phyloP scores from a whole-genome alignment of 129 eudicot species.

The Helichrysum umbraculigerum region DNA sequence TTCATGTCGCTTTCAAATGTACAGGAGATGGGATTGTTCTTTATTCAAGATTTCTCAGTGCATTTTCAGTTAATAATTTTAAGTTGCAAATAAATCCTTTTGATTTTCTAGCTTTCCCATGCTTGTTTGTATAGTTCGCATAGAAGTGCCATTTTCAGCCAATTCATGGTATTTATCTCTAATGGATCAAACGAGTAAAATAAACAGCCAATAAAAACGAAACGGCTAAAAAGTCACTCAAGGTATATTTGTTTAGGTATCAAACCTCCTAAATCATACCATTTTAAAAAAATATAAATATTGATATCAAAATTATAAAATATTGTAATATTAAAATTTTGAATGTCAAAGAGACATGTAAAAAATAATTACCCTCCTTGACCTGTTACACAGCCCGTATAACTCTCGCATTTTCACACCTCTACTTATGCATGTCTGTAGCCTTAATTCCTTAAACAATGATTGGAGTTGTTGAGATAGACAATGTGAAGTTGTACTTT shows the following conservation, averaged over 20 bases:
- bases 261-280: neutral
- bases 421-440: neutral
- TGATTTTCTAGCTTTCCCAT: slow-evolving; percentile 10
- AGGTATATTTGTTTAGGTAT: neutral
- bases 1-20: slow-evolving; percentile 3
- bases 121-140: neutral
- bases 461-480: neutral
- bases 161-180: neutral
- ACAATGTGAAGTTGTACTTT: neutral
- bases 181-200: neutral
- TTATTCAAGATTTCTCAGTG: neutral
- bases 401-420: neutral
- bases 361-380: neutral
- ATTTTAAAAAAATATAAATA: too few species aligned
- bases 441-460: neutral
- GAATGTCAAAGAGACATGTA: neutral
- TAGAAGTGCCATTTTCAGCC: neutral
- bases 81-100: neutral
- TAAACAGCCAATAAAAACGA: neutral
- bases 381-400: neutral
- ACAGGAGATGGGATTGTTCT: neutral
- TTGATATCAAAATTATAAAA: neutral
- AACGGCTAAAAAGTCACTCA: neutral
- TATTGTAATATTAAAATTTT: neutral
- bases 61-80: neutral